Evolutionary conservation across 2,329 filamentous ascomycete species (phyloP).

Genomic region (Diaporthe sp.): DNA sequence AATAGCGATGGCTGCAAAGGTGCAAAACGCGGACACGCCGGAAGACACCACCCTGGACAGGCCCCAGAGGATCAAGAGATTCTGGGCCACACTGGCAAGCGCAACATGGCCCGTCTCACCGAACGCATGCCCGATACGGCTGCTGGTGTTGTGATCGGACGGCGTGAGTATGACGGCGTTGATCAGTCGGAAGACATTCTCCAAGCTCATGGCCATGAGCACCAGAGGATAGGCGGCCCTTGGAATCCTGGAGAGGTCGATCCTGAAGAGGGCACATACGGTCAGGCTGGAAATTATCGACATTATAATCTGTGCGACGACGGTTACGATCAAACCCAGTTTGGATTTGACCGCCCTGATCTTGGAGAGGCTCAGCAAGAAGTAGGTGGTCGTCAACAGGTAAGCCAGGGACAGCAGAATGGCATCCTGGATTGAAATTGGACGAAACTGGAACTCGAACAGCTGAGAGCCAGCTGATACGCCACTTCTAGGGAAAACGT

Average conservation of each 20-base stretch:
- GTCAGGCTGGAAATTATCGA: conserved; percentile 86
- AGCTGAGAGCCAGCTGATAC: conserved; percentile 69
- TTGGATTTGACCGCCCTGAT: conserved; percentile 82
- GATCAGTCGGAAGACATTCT: conserved; percentile 84
- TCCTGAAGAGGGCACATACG: conserved; percentile 80
- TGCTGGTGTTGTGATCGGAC: conserved; percentile 75
- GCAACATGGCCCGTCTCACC: conserved; percentile 80
- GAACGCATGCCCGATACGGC: conserved; percentile 79
- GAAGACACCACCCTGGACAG: conserved; percentile 78
- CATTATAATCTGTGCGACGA: conserved; percentile 77
- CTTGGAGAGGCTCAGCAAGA: conserved; percentile 76
- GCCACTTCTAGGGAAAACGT: conserved; percentile 73
- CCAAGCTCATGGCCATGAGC: conserved; percentile 81
- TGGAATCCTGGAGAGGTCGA: conserved; percentile 82
- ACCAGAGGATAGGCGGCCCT: conserved; percentile 81
- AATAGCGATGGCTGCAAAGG: conserved; percentile 81
- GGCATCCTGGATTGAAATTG: conserved; percentile 77
- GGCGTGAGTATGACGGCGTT: conserved; percentile 82
- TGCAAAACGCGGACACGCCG: conserved; percentile 81
- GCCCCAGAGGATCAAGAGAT: conserved; percentile 74
- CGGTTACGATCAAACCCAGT: conserved; percentile 78
- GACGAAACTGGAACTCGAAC: conserved; percentile 84
- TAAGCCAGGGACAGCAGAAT: conserved; percentile 76
- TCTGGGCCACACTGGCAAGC: conserved; percentile 76
- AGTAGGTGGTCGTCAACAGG: conserved; percentile 72